Percentiles rank a stretch among this genome's conserved stretches.
Conservation (phyloP, 768 basidiomycete species). For the Hericium alpestre region DNA sequence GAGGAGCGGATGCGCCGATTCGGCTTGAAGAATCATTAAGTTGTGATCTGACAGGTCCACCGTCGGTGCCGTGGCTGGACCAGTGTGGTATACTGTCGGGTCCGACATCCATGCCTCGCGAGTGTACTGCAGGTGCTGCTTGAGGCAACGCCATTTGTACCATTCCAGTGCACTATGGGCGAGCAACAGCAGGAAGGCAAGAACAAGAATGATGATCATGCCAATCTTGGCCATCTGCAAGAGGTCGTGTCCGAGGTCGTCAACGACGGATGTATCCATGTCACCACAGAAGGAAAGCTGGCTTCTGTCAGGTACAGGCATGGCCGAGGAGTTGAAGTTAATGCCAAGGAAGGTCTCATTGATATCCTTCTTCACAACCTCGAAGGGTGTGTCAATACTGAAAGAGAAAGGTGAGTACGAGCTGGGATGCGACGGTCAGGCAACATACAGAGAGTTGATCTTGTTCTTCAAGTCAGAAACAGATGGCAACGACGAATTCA, state of each 20-base stretch:
- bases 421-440: not conserved
- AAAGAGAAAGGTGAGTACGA: not conserved
- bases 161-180: conserved; percentile 73
- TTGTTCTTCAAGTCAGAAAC: conserved; percentile 62
- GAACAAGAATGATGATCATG: conserved; percentile 57
- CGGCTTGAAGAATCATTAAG: conserved; percentile 62
- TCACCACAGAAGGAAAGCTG: conserved; percentile 63
- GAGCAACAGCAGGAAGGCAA: conserved; percentile 64
- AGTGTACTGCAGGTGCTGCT: conserved; percentile 52
- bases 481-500: conserved; percentile 77
- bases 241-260: conserved; percentile 75
- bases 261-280: conserved; percentile 77
- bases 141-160: conserved; percentile 77
- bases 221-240: conserved; percentile 72
- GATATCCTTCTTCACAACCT: conserved; percentile 78
- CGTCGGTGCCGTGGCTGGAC: conserved; percentile 30
- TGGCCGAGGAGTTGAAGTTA: conserved; percentile 54
- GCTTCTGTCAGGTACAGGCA: conserved; percentile 69
- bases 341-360: conserved; percentile 76
- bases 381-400: conserved; percentile 81
- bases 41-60: conserved; percentile 66
- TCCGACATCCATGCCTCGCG: conserved; percentile 72
- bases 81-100: conserved; percentile 44
- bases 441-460: conserved; percentile 55
- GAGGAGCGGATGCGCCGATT: conserved; percentile 62